phyloP scores from a whole-genome alignment of 805 yeast genomes.

The Metschnikowia continentalis region DNA sequence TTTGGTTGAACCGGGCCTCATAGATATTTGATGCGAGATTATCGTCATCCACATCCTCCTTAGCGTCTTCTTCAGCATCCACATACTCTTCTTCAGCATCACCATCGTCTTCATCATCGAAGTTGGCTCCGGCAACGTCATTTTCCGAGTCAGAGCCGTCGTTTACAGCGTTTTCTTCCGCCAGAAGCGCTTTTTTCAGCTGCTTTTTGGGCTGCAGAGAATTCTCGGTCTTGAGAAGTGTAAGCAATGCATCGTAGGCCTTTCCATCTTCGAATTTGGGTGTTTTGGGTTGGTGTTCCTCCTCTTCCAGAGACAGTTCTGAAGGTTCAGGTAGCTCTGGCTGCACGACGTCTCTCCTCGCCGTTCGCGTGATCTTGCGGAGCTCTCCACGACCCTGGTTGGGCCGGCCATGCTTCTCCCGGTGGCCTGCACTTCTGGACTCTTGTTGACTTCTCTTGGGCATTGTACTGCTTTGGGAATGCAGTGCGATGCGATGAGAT shows the following conservation, averaged over 20 bases:
- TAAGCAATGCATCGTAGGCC: slow-evolving; percentile 65
- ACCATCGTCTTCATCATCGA: slow-evolving; percentile 16
- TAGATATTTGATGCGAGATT: slow-evolving; percentile 58
- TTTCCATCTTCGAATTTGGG: slow-evolving; percentile 25
- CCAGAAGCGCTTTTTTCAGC: slow-evolving; percentile 10
- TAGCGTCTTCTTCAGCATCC: slow-evolving; percentile 6
- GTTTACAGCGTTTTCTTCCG: slow-evolving; percentile 2
- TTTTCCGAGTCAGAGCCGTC: slow-evolving; percentile 10
- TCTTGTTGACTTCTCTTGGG: slow-evolving; percentile 1
- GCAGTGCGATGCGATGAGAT: slow-evolving; percentile 9
- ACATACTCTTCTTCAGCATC: slow-evolving; percentile 10
- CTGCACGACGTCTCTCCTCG: slow-evolving; percentile 30
- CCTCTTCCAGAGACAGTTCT: slow-evolving; percentile 14
- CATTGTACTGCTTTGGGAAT: background rate
- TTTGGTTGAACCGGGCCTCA: slow-evolving; percentile 65
- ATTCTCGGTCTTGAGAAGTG: slow-evolving; percentile 50
- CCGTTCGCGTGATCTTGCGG: slow-evolving; percentile 56
- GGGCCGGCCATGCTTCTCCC: slow-evolving; percentile 7
- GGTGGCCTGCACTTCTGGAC: background rate
- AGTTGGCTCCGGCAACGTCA: slow-evolving; percentile 29
- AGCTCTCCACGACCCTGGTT: slow-evolving; percentile 59
- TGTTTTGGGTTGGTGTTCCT: slow-evolving; percentile 17
- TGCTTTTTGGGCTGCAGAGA: slow-evolving; percentile 17
- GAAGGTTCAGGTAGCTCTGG: slow-evolving; percentile 15
- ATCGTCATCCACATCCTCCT: background rate